phyloP scores from a whole-genome alignment of 2,329 filamentous ascomycete genomes.

The Bipolaris zeicola region DNA sequence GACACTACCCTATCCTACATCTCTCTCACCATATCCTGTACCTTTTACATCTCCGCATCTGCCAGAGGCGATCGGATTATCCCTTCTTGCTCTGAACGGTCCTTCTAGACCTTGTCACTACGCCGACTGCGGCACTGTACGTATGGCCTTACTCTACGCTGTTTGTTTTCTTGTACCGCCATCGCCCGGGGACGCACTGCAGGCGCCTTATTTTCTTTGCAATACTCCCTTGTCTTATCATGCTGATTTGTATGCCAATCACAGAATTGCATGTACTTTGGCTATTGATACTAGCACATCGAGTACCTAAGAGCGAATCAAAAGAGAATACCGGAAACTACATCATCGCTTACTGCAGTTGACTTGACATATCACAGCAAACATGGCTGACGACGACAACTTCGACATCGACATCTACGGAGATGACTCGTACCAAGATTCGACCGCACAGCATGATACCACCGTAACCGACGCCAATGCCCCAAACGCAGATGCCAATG shows the following conservation, averaged over 20 bases:
- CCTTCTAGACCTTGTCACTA: constrained; percentile 41
- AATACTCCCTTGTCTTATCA: constrained; percentile 28
- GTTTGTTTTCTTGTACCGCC: constrained; percentile 21
- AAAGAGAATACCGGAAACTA: constrained; percentile 37
- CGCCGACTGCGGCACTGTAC: constrained; percentile 47
- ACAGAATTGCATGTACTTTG: constrained; percentile 49
- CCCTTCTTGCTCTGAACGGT: constrained; percentile 40
- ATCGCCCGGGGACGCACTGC: constrained; percentile 20
- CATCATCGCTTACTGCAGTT: constrained; percentile 30
- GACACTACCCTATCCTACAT: constrained; percentile 33
- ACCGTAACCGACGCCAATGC: constrained; percentile 29
- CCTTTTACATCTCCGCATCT: constrained; percentile 46
- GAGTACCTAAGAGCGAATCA: constrained; percentile 50
- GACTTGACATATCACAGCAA: constrained; percentile 35
- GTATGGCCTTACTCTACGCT: constrained; percentile 47
- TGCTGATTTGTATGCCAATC: constrained; percentile 44
- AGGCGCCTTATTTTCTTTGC: constrained; percentile 17
- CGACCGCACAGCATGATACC: constrained; percentile 30
- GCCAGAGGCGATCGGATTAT: constrained; percentile 49
- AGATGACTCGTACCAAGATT: constrained; percentile 56
- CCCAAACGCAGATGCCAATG: constrained; percentile 43
- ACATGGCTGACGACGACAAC: constrained; percentile 66
- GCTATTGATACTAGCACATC: constrained; percentile 42
- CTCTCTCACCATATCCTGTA: constrained; percentile 41
- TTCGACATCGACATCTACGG: constrained; percentile 75